Base-by-base conservation (phyloP, 441 rosid genomes). In the Populus hybrid region DNA sequence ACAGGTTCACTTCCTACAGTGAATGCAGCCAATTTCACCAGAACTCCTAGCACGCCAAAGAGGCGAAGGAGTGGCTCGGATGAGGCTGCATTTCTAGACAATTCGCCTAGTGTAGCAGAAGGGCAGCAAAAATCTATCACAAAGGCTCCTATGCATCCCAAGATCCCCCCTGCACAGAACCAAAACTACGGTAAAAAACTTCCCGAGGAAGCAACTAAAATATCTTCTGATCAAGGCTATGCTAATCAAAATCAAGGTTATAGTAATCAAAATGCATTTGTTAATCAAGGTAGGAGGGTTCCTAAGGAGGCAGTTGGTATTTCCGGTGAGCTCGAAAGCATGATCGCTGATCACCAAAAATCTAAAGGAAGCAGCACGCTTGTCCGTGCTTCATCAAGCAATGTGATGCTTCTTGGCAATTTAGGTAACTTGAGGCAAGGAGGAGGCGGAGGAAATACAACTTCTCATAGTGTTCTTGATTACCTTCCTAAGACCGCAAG, bases 321-420 rank as follows among this genome's bases (percentile, higher is more conserved):
- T 40, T 95, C 98, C 0, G 98, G 97, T 0, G 99, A 95, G 91
- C 94, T 95, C 0, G 97, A 95, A 57, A 92, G 76, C 74, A 89
- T 93, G 92, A 89, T 93, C 32, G 32, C 77, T 0, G 97, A 95
- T 79, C 93, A 89, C 76, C 94, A 92, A 69, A 92, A 89, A 80
- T 61, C 84, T 6, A 86, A 73, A 67, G 94, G 93, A 75, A 72
- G 80, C 69, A 81, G 81, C 40, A 82, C 76, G 0, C 83, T 95
- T 32, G 95, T 95, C 34, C 89, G 98, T 16, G 99, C 98, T 7
- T 92, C 99, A 1, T 95, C 99, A 4, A 79, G 97, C 73, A 95
- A 95, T 68, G 86, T 95, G 1, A 92, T 93, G 97, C 80, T 95
- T 65, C 84, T 5, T 10, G 92, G 97, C 0, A 90, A 88, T 78